These are phyloP conservation scores for Euphorbia schlechtendalii DNA, from an alignment of 441 rosid species.

Conservation along the genomic window DNA sequence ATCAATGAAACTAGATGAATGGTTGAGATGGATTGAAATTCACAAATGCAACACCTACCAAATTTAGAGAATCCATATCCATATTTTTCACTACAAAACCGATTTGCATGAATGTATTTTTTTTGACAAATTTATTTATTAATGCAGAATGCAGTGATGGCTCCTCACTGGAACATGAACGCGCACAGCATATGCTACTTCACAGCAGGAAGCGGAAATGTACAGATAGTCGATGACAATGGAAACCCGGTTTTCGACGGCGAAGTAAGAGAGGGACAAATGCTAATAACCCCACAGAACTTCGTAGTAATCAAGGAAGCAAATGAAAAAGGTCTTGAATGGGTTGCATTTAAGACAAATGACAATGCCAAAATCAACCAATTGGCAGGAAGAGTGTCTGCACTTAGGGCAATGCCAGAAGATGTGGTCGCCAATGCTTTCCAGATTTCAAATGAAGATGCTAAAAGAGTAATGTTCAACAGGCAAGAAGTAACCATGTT, in stretches of 20 bases:
- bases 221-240: conserved; percentile 1
- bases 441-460: conserved; percentile 46
- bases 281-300: conserved; percentile 48
- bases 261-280: background rate
- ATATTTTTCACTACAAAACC: no score
- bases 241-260: background rate
- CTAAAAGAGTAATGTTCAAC: conserved; percentile 22
- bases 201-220: background rate
- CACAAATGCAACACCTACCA: no score
- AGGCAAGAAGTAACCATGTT: conserved; percentile 18
- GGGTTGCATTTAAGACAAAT: conserved; percentile 62
- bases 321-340: conserved; percentile 37
- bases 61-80: no score
- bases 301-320: conserved; percentile 47
- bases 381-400: conserved; percentile 46
- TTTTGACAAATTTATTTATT: background rate
- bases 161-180: conserved; percentile 1
- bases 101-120: no score
- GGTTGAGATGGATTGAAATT: no score
- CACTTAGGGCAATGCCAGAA: conserved; percentile 42
- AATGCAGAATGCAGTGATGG: background rate
- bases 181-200: background rate
- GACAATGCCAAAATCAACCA: conserved; percentile 41
- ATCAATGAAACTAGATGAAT: no score
- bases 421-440: conserved; percentile 48